A percentile compares a stretch with the other conserved stretches of the same genome.
Evolutionary conservation across 2,329 filamentous ascomycete species (phyloP).

Genomic region (Trichoderma gracile): DNA sequence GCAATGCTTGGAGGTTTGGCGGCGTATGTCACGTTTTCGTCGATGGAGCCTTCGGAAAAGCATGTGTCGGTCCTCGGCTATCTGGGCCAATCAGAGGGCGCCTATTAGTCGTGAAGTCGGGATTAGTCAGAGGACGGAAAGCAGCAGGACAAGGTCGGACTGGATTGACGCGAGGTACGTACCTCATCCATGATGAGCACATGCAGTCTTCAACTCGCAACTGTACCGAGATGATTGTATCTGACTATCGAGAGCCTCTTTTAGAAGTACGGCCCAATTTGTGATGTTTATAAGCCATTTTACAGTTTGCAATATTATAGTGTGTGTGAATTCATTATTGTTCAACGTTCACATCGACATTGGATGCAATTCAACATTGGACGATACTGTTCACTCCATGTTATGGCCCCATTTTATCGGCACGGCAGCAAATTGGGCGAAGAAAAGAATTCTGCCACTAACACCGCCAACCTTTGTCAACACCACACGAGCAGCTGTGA

Average conservation of each 20-base stretch:
- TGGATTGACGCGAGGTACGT: background rate
- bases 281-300: too few species aligned
- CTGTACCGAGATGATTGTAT: too few species aligned
- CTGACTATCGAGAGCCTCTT: too few species aligned
- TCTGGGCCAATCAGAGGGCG: slow-evolving; percentile 24
- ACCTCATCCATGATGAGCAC: background rate
- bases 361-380: too few species aligned
- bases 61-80: slow-evolving; percentile 27
- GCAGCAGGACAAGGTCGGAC: background rate
- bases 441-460: slow-evolving; percentile 1
- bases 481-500: background rate
- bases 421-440: slow-evolving; percentile 9
- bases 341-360: too few species aligned
- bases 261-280: too few species aligned
- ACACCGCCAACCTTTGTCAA: slow-evolving; percentile 6
- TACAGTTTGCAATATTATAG: too few species aligned
- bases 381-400: background rate
- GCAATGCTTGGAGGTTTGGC: slow-evolving; percentile 23
- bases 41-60: slow-evolving; percentile 22
- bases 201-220: too few species aligned
- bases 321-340: too few species aligned
- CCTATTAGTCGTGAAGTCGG: slow-evolving; percentile 23
- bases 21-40: slow-evolving; percentile 27
- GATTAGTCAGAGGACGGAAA: slow-evolving; percentile 4
- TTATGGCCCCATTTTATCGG: slow-evolving; percentile 12